phyloP scores from a whole-genome alignment of 768 basidiomycete species.

The Mycena chlorophos region DNA sequence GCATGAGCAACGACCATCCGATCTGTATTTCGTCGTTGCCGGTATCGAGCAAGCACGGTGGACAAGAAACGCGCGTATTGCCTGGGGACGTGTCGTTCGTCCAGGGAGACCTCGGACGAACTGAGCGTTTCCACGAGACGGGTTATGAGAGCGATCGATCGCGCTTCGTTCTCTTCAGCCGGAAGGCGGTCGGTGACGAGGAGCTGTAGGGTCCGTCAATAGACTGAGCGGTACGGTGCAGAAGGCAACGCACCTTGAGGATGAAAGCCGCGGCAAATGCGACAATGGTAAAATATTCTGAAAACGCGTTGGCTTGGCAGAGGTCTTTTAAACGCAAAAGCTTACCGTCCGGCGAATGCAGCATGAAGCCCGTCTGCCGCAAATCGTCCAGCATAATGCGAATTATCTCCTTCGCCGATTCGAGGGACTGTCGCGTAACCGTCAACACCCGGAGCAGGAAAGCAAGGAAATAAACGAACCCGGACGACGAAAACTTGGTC shows the following conservation, averaged over 20 bases:
- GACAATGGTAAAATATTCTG: slow-evolving; percentile 75
- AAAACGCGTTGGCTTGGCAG: not conserved
- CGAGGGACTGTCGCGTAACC: slow-evolving; percentile 53
- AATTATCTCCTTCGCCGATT: slow-evolving; percentile 68
- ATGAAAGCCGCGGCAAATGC: slow-evolving; percentile 83
- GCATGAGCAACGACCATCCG: slow-evolving; percentile 59
- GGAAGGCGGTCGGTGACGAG: slow-evolving; percentile 71
- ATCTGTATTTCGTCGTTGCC: slow-evolving; percentile 62
- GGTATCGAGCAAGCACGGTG: no score
- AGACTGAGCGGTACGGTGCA: not conserved
- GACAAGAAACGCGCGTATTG: slow-evolving; percentile 80
- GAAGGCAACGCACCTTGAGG: slow-evolving; percentile 55
- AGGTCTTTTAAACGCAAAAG: not conserved
- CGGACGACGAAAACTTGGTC: slow-evolving; percentile 69
- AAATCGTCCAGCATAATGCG: slow-evolving; percentile 63
- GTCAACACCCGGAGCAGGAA: slow-evolving; percentile 7
- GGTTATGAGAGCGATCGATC: slow-evolving; percentile 67
- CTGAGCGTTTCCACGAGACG: slow-evolving; percentile 70
- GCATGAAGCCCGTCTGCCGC: slow-evolving; percentile 72
- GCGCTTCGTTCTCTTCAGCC: slow-evolving; percentile 71
- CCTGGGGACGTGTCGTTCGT: slow-evolving; percentile 78
- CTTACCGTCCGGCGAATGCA: slow-evolving; percentile 75
- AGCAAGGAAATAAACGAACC: slow-evolving; percentile 38
- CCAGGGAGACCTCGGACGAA: slow-evolving; percentile 73
- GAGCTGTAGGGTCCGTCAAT: slow-evolving; percentile 41